These are phyloP conservation scores for Lactarius tabidus DNA, from an alignment of 768 basidiomycete genomes.

Conservation along the genomic window DNA sequence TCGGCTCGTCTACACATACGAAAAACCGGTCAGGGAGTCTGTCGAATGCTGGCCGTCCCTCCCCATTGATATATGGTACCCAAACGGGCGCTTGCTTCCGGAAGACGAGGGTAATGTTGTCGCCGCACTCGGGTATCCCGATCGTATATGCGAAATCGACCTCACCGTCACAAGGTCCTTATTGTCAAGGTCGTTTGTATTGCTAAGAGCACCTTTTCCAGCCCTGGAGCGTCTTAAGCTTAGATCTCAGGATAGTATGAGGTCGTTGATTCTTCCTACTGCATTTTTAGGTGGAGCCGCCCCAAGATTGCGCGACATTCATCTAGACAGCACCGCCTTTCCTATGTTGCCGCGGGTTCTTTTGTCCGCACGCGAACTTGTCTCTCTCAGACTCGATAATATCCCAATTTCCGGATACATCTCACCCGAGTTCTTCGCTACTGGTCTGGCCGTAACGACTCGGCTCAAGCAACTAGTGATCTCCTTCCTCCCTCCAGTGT, in stretches of 20 bases:
- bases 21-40: not conserved
- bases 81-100: not conserved
- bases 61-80: not conserved
- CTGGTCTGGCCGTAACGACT: not conserved
- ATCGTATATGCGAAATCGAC: not conserved
- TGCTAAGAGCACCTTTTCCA: not conserved
- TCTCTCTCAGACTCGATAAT: constrained; percentile 3
- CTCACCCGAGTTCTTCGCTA: constrained; percentile 1
- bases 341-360: constrained; percentile 5
- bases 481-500: not conserved
- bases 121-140: constrained; percentile 2
- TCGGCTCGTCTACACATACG: constrained; percentile 3
- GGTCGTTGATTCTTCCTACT: not conserved
- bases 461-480: constrained; percentile 1
- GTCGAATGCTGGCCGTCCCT: not conserved
- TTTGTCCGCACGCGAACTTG: not conserved
- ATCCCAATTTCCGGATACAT: constrained; percentile 8
- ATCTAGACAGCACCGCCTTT: not conserved
- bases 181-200: not conserved
- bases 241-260: not conserved
- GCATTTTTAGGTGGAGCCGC: not conserved
- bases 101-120: constrained; percentile 1
- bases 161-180: not conserved
- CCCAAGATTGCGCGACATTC: not conserved
- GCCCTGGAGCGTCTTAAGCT: not conserved